These are phyloP conservation scores for Candida mesenterica DNA, from an alignment of 1,139 yeast species.

Conservation along the genomic window DNA sequence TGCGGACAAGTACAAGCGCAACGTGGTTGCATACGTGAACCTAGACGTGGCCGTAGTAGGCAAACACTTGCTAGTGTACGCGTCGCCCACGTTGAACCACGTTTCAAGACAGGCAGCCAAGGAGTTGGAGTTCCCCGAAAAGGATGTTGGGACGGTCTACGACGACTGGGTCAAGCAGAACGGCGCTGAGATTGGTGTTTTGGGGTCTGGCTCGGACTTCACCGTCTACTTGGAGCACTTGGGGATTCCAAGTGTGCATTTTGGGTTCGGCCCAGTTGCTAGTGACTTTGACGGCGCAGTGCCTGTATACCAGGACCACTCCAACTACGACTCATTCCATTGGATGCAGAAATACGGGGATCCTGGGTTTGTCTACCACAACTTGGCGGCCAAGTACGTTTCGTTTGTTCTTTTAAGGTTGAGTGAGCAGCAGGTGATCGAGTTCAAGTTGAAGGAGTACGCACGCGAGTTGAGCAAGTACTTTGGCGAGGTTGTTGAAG, in stretches of 20 bases:
- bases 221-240: slow-evolving; percentile 49
- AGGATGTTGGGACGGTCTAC: slow-evolving; percentile 43
- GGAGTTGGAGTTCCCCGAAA: slow-evolving; percentile 47
- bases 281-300: slow-evolving; percentile 32
- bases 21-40: slow-evolving; percentile 46
- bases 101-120: slow-evolving; percentile 33
- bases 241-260: slow-evolving; percentile 44
- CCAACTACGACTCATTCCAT: slow-evolving; percentile 55
- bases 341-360: slow-evolving; percentile 61
- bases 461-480: slow-evolving; percentile 31
- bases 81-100: slow-evolving; percentile 39
- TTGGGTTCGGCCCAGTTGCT: slow-evolving; percentile 33
- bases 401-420: slow-evolving; percentile 55
- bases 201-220: slow-evolving; percentile 49
- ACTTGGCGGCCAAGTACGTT: slow-evolving; percentile 54
- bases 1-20: slow-evolving; percentile 32
- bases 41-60: slow-evolving; percentile 43
- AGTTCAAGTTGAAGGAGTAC: slow-evolving; percentile 37
- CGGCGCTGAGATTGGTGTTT: slow-evolving; percentile 33
- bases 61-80: slow-evolving; percentile 28
- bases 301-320: slow-evolving; percentile 55
- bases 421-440: slow-evolving; percentile 53
- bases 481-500: slow-evolving; percentile 26
- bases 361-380: slow-evolving; percentile 52
- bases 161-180: slow-evolving; percentile 53